Evolutionary conservation across 2,329 filamentous ascomycete genomes (phyloP).

Genomic region (Xylaria digitata): DNA sequence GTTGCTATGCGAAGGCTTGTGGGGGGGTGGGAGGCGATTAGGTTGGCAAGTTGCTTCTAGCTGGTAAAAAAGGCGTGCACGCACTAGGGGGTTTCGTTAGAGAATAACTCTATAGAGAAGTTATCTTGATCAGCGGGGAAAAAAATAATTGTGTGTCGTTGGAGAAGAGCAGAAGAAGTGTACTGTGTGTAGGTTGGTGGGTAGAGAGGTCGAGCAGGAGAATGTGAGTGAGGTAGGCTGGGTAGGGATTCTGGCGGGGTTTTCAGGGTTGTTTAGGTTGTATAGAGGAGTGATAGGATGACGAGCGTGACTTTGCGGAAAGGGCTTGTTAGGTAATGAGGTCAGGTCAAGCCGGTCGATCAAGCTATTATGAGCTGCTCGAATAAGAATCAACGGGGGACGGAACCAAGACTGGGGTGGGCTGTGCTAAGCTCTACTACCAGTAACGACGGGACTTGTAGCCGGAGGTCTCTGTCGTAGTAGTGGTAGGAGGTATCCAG

Average conservation of each 20-base stretch:
- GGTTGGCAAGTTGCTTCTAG: constrained; percentile 24
- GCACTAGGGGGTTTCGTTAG: constrained; percentile 38
- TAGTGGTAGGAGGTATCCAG: constrained; percentile 30
- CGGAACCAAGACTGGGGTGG: constrained; percentile 37
- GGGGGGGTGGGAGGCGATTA: constrained; percentile 26
- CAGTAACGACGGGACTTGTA: constrained; percentile 33
- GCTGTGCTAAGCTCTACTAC: constrained; percentile 37
- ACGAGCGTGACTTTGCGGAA: constrained; percentile 51
- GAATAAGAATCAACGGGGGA: constrained; percentile 39
- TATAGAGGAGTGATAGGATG: constrained; percentile 47
- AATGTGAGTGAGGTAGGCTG: constrained; percentile 38
- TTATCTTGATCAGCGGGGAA: constrained; percentile 24
- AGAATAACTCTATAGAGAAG: constrained; percentile 27
- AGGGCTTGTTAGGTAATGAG: constrained; percentile 48
- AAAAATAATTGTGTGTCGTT: constrained; percentile 29
- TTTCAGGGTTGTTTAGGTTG: constrained; percentile 44
- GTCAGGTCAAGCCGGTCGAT: constrained; percentile 41
- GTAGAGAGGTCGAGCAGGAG: constrained; percentile 46
- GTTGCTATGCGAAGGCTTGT: constrained; percentile 31
- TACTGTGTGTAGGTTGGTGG: constrained; percentile 35
- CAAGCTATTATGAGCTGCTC: constrained; percentile 41
- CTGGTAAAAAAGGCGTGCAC: constrained; percentile 30
- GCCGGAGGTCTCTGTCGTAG: constrained; percentile 24
- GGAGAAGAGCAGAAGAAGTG: constrained; percentile 38
- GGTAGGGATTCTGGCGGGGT: constrained; percentile 50